Evolutionary conservation across 441 rosid genomes (phyloP).

Genomic region (Gossypium davidsonii): DNA sequence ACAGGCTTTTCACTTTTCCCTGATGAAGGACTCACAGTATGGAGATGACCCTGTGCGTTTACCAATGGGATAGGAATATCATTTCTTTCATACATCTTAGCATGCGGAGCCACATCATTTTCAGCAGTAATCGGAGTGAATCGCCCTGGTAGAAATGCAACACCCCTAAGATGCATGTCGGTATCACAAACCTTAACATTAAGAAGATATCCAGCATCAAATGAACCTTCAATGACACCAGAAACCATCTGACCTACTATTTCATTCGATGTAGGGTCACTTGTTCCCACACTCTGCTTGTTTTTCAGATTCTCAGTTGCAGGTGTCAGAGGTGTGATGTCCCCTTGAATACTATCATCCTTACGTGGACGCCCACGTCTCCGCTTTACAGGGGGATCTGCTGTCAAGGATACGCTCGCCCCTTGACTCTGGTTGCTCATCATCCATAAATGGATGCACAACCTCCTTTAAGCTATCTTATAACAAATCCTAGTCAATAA

Average conservation of each 20-base stretch:
- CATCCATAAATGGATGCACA: constrained; percentile 14
- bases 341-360: constrained; percentile 39
- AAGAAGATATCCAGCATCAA: constrained; percentile 71
- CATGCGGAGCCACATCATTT: constrained; percentile 71
- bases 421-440: constrained; percentile 52
- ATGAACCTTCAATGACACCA: constrained; percentile 64
- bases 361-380: constrained; percentile 76
- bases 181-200: constrained; percentile 51
- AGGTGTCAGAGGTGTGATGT: constrained; percentile 26
- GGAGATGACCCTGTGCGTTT: constrained; percentile 19
- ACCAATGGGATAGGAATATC: constrained; percentile 38
- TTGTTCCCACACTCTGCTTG: constrained; percentile 20
- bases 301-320: constrained; percentile 23
- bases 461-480: neutral
- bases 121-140: constrained; percentile 44
- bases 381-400: constrained; percentile 41
- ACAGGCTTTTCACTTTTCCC: constrained; percentile 29
- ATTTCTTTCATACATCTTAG: constrained; percentile 43
- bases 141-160: constrained; percentile 52
- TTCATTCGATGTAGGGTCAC: constrained; percentile 19
- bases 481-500: neutral
- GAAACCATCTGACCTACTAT: constrained; percentile 57
- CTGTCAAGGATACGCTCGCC: constrained; percentile 28
- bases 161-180: constrained; percentile 51
- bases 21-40: constrained; percentile 18